Base-by-base conservation (phyloP, 2,329 filamentous ascomycete genomes). In the Stemphylium beticola region DNA sequence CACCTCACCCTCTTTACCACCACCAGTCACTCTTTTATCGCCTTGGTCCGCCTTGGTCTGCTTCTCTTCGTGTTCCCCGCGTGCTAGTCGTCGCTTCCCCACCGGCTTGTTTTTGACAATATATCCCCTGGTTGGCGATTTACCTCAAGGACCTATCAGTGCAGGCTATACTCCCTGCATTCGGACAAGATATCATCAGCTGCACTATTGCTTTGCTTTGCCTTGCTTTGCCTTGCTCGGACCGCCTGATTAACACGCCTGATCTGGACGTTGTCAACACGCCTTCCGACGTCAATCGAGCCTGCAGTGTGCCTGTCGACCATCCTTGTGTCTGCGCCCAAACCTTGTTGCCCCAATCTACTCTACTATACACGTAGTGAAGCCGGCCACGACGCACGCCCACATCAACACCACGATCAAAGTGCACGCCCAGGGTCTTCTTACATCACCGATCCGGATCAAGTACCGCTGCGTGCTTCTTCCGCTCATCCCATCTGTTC, bases 181-280 rank as follows among this genome's bases (percentile, higher is more conserved):
- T 62, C 57, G 64, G 62, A 59, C 60, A 57, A 52, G 57, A 64
- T 43, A 57, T 59, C 57, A 63, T 68, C 68, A 66, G 57, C 68
- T 61, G 67, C 64, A 37, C 57, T 43, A 29, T 53, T 37, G 49
- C 57, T 59, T 58, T 62, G 61, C 70, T 69, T 71, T 74, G 71
- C 71, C n/a, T 53, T 37, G 49, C 57, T 59, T 58, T 62, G 61
- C 70, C 70, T 71, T 74, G 71, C 71, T 58, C 72, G 22, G 46
- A 33, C 34, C 43, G 58, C 57, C 64, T 66, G 60, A 69, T 71
- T 73, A 64, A 68, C 63, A 49, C 63, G 50, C 56, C 60, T 53
- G 56, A 56, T 66, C 62, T 64, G 64, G 48, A 61, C 64, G 42
- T 59, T 64, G 61, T 49, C 64, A 61, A 61, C 57, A 61, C 49